Percentiles rank a stretch among this genome's conserved stretches.
Evolutionary conservation across 345 rosid species (phyloP).

Genomic region (Eucalyptus cloeziana): DNA sequence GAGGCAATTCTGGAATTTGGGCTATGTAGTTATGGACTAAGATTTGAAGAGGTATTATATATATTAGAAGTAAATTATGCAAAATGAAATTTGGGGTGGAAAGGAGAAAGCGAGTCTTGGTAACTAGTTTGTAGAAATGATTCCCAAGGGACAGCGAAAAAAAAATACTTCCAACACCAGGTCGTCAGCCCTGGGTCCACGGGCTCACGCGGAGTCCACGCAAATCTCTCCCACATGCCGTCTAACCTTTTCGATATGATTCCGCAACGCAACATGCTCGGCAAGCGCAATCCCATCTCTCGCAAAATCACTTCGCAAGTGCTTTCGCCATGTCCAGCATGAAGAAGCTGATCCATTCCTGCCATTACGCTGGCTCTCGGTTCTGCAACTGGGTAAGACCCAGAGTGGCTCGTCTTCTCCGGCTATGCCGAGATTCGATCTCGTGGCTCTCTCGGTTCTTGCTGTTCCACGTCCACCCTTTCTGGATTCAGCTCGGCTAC

Average conservation of each 20-base stretch:
- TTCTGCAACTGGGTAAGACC: not conserved
- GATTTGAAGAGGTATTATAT: not conserved
- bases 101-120: not conserved
- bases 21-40: not conserved
- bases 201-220: not conserved
- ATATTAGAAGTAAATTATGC: not conserved
- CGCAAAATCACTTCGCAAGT: not conserved
- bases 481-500: slow-evolving; percentile 27
- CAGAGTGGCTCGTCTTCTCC: not conserved
- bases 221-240: not conserved
- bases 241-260: not conserved
- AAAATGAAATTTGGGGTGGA: not conserved
- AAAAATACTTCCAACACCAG: not conserved
- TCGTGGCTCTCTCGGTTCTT: not conserved
- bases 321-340: not conserved
- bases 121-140: not conserved
- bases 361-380: not conserved
- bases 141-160: not conserved
- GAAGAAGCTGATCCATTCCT: not conserved
- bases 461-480: not conserved
- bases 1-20: not conserved
- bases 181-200: not conserved
- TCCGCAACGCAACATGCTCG: not conserved
- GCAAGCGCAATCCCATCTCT: not conserved
- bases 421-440: not conserved